Evolutionary conservation across 2,329 filamentous ascomycete species (phyloP).

Genomic region (Xylaria hypoxylon): DNA sequence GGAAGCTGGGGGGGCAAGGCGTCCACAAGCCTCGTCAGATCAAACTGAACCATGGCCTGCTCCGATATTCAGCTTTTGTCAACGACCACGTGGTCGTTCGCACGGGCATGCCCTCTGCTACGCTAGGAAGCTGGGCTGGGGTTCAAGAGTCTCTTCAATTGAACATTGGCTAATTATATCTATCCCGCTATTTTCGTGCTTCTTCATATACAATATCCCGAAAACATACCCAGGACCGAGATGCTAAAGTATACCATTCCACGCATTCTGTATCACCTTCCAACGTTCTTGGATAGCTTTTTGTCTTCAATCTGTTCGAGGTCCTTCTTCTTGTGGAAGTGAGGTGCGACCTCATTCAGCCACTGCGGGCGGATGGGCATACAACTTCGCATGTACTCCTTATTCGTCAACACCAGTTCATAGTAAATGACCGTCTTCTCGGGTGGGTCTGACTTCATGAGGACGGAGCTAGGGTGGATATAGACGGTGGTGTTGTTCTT

Average conservation of each 20-base stretch:
- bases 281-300: slow-evolving; percentile 72
- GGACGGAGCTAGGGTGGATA: slow-evolving; percentile 87
- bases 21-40: slow-evolving; percentile 10
- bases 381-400: slow-evolving; percentile 92
- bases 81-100: slow-evolving; percentile 7
- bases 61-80: neutral
- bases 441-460: slow-evolving; percentile 81
- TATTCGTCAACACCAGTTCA: slow-evolving; percentile 82
- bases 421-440: slow-evolving; percentile 88
- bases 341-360: slow-evolving; percentile 90
- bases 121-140: too few relatives aligned
- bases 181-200: neutral
- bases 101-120: neutral
- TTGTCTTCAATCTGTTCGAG: slow-evolving; percentile 84
- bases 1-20: neutral
- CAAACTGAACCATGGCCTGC: neutral
- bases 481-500: slow-evolving; percentile 91
- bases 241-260: slow-evolving; percentile 3
- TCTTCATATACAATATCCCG: neutral
- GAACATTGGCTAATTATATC: neutral
- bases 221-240: neutral
- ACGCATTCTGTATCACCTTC: slow-evolving; percentile 27
- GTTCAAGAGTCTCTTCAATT: neutral
- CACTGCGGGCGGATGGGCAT: slow-evolving; percentile 87
- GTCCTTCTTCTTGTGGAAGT: slow-evolving; percentile 94